Base-by-base conservation (phyloP, 2,329 filamentous ascomycete species). In the Didymella lethalis region DNA sequence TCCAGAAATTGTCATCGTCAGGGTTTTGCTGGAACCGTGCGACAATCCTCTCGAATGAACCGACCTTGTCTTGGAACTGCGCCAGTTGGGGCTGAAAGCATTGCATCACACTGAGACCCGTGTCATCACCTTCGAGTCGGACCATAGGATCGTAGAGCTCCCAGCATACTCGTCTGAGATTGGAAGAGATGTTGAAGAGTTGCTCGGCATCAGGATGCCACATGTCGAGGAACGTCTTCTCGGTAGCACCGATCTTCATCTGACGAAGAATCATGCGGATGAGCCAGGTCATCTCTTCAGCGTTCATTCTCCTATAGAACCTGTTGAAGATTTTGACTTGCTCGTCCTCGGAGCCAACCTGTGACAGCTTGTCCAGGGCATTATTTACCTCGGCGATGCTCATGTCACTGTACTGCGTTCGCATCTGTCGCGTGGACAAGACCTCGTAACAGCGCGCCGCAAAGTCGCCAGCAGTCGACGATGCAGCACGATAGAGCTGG, bases 41-140 rank as follows among this genome's bases (percentile, higher is more conserved):
- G 1, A 96, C 87, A 85, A 96, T 92, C 71, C 88, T 90, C 54
- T 92, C 86, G 66, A 97, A 92, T 0, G 88, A 88, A 11, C 72
- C 73, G 7, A 73, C 66, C 32, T 91, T 86, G 83, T 91, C 90
- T 75, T 97, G 92, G 64, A 96, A 97, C 64, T 95, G 91, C 4
- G 95, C 95, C 34, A 99, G 84, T 76, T 98, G 95, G 6, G 95
- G 95, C 72, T 98, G 94, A 72, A 98, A 98, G 74, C 93, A 97
- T 71, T 95, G 90, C 92, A 97, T 97, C 32, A 98, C 80, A 1
- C 85, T 82, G 14, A 98, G 88, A 0, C 90, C 89, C 0, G 88
- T 85, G 51, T 93, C 88, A 25, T 92, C 90, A 34, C 88, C 88
- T 64, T 92, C 87, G 2, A 99, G 83, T 4, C 90, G 86, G 11